Percentiles rank a stretch among this genome's conserved stretches.
Conservation (phyloP, 108 stramenopile species). For the Seminavis robusta region DNA sequence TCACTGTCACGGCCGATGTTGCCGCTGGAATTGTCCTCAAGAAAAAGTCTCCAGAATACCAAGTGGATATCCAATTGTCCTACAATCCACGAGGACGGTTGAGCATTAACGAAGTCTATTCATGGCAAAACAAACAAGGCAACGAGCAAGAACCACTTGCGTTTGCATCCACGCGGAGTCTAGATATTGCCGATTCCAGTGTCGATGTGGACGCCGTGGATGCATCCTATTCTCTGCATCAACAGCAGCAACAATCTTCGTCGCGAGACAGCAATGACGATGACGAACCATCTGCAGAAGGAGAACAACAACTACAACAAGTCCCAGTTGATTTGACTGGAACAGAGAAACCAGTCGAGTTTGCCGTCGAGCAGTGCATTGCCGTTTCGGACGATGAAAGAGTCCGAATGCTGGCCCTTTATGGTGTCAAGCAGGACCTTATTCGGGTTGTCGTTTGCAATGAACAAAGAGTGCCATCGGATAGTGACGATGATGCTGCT, state of each 20-base stretch:
- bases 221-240: constrained; percentile 51
- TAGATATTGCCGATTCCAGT: constrained; percentile 37
- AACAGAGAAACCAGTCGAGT: constrained; percentile 19
- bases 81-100: constrained; percentile 21
- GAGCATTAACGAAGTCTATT: background rate
- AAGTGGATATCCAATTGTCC: constrained; percentile 42
- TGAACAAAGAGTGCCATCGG: constrained; percentile 20
- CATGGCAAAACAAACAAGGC: background rate
- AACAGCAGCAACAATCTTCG: too few species aligned
- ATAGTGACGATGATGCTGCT: constrained; percentile 2
- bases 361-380: constrained; percentile 70
- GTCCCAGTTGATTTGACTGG: constrained; percentile 32
- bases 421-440: constrained; percentile 37
- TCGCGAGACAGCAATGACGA: constrained; percentile 5
- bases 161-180: constrained; percentile 32
- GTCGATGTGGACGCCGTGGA: constrained; percentile 79
- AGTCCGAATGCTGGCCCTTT: constrained; percentile 57
- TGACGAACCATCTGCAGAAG: background rate
- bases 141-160: background rate
- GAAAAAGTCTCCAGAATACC: constrained; percentile 44
- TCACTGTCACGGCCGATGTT: constrained; percentile 57
- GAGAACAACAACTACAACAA: background rate
- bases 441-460: constrained; percentile 42
- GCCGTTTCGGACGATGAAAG: constrained; percentile 56
- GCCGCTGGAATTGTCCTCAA: constrained; percentile 65